Conservation (phyloP, 1,139 yeast genomes). For the Blastobotrys serpentis region DNA sequence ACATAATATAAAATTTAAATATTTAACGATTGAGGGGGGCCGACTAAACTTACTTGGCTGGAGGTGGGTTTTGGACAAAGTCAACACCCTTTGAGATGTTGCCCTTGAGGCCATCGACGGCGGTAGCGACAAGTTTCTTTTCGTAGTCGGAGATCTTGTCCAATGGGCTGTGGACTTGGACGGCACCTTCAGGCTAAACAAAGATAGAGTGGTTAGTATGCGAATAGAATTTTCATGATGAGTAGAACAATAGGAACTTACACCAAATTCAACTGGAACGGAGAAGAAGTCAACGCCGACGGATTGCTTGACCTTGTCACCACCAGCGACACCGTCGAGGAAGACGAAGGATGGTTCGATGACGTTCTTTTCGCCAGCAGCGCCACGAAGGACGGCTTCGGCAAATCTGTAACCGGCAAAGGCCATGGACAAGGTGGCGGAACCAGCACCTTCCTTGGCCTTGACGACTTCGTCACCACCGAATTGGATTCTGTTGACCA, state of each 20-base stretch:
- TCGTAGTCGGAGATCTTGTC: conserved; percentile 36
- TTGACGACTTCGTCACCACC: conserved; percentile 99
- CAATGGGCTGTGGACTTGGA: conserved; percentile 53
- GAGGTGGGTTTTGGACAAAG: conserved; percentile 39
- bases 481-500: conserved; percentile 91
- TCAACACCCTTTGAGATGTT: conserved; percentile 68
- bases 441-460: conserved; percentile 98
- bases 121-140: conserved; percentile 65
- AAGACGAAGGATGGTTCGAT: conserved; percentile 69
- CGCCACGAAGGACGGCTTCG: conserved; percentile 70
- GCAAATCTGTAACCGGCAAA: conserved; percentile 97
- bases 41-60: conserved; percentile 20
- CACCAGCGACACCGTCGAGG: conserved; percentile 43
- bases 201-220: too few relatives aligned
- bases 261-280: conserved; percentile 77
- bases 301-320: conserved; percentile 37
- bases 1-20: background rate
- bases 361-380: conserved; percentile 59
- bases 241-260: conserved; percentile 13
- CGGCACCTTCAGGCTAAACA: conserved; percentile 66
- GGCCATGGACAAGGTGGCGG: conserved; percentile 98
- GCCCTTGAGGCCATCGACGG: conserved; percentile 75
- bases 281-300: conserved; percentile 85
- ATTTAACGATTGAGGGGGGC: background rate
- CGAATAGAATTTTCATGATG: too few relatives aligned